Evolutionary conservation across 805 yeast species (phyloP).

Genomic region (Yarrowia keelungensis): DNA sequence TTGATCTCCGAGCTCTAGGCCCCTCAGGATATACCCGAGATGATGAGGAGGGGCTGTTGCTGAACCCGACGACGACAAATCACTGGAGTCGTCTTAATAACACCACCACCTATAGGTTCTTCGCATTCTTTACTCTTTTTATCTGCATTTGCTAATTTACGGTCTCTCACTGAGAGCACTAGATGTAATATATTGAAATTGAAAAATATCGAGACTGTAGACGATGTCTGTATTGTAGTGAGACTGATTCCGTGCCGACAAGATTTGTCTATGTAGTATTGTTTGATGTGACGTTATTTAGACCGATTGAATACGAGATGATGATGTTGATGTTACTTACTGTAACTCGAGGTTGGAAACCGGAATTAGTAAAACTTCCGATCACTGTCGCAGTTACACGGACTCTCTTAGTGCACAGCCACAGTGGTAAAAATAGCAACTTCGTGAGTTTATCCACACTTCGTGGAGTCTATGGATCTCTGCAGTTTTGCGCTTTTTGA

Average conservation of each 20-base stretch:
- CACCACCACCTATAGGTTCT: conserved; percentile 23
- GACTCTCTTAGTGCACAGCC: not conserved
- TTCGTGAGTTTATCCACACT: not conserved
- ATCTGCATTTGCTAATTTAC: conserved; percentile 19
- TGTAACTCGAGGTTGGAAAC: too few species aligned
- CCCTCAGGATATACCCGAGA: conserved; percentile 3
- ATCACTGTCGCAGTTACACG: too few species aligned
- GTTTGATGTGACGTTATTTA: too few species aligned
- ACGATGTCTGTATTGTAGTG: too few species aligned
- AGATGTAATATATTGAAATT: conserved; percentile 1
- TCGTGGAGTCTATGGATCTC: too few species aligned
- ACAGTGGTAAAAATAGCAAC: not conserved
- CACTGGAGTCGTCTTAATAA: not conserved
- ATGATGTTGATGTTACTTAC: too few species aligned
- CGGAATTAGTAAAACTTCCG: too few species aligned
- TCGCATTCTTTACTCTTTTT: conserved; percentile 30
- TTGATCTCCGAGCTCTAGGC: too few species aligned
- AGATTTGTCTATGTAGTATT: too few species aligned
- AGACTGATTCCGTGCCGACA: too few species aligned
- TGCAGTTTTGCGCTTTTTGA: not conserved
- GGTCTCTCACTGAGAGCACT: not conserved
- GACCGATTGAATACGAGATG: too few species aligned
- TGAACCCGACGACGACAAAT: not conserved
- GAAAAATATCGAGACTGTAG: too few species aligned
- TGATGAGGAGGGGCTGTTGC: not conserved